phyloP scores from a whole-genome alignment of 371 early-diverging fungal genomes.

The Rhizomucor miehei region DNA sequence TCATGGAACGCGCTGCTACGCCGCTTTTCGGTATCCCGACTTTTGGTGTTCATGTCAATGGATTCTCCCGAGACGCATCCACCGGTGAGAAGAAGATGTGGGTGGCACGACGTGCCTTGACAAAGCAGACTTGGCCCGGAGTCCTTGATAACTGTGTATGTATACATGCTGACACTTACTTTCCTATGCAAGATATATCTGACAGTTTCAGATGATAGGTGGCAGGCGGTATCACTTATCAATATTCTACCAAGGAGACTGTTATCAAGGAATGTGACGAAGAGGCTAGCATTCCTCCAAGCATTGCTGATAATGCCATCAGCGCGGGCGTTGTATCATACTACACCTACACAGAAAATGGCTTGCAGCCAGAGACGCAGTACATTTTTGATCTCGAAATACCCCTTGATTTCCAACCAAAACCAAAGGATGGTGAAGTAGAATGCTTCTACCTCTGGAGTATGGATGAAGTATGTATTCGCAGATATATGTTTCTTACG shows the following conservation, averaged over 20 bases:
- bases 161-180: too few relatives aligned
- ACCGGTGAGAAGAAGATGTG: conserved; percentile 70
- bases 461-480: conserved; percentile 57
- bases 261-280: conserved; percentile 89
- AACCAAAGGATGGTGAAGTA: conserved; percentile 88
- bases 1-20: conserved; percentile 80
- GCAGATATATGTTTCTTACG: neutral
- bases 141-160: conserved; percentile 80
- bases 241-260: conserved; percentile 57
- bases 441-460: conserved; percentile 76
- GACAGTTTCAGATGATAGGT: conserved; percentile 22
- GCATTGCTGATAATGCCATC: conserved; percentile 51
- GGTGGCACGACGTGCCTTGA: conserved; percentile 75
- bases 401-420: conserved; percentile 60
- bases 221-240: conserved; percentile 84
- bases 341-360: conserved; percentile 51
- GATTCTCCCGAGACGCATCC: conserved; percentile 39
- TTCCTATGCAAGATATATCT: neutral
- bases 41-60: conserved; percentile 84
- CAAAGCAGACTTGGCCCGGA: conserved; percentile 88
- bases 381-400: conserved; percentile 82
- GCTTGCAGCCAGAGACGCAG: conserved; percentile 73
- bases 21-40: conserved; percentile 78
- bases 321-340: conserved; percentile 72
- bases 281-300: conserved; percentile 76